Evolutionary conservation across 2,329 filamentous ascomycete species (phyloP), one percentile per base, ranked within the genome.

Genomic region (Penicillium vulpinum): DNA sequence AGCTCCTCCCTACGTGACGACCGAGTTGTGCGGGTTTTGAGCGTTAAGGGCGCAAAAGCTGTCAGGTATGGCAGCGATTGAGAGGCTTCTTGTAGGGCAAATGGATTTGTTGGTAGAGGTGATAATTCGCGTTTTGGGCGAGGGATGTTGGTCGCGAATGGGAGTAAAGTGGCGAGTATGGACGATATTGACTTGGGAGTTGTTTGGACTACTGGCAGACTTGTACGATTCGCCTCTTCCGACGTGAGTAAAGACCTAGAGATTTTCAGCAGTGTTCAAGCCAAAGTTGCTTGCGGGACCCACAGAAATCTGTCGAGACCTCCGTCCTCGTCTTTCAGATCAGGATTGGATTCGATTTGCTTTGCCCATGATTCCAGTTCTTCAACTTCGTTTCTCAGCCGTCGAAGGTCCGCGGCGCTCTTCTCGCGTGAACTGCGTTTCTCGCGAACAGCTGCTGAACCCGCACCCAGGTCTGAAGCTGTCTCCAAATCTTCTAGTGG

Each of bases 51-150:
- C 0, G 85, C 89, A 65, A 94, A 91, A 9, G 88, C 80, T 44
- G 88, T 83, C 0, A 92, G 79, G 62, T 88, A 91, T 0, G 88
- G 85, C 2, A 89, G 74, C 48, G 88, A 84, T 58, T 92, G 84
- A 0, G 66, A 60, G 22, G 63, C 62, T 33, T 69, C 63, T 43
- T 81, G 77, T 2, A 88, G 80, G 0, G 83, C 80, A 75, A 92
- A 79, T 2, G 85, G 82, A 66, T 92, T 89, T 1, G 88, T 89
- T 8, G 81, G 76, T 0, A 82, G 70, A 2, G 78, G 75, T n/a
- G 73, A 75, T 28, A 66, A 41, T 39, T 70, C 51, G 7, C 54
- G 63, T 13, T 58, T 50, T 7, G 61, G 63, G 16, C 58, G 59
- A 39, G 64, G 60, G 10, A 63, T 60, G 41, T 67, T 73, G 21